These are phyloP conservation scores for Canariomyces notabilis DNA, from an alignment of 2,329 filamentous ascomycete species.

Conservation along the genomic window DNA sequence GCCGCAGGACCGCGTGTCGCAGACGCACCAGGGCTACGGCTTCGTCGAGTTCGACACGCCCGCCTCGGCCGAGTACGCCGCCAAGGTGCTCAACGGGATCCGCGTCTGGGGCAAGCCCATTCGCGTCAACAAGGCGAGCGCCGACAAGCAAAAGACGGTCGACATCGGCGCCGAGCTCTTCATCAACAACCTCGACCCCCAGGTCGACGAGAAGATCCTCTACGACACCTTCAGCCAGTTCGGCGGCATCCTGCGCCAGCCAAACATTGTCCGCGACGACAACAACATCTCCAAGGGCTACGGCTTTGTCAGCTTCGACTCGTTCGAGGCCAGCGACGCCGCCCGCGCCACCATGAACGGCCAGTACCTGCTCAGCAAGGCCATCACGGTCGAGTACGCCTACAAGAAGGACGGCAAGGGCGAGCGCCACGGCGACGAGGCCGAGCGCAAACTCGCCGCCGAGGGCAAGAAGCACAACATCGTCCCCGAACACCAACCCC, in stretches of 20 bases:
- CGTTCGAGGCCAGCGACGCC: slow-evolving; percentile 89
- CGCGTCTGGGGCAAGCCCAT: slow-evolving; percentile 90
- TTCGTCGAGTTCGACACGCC: slow-evolving; percentile 98
- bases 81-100: slow-evolving; percentile 93
- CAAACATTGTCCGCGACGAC: slow-evolving; percentile 91
- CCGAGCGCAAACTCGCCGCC: slow-evolving; percentile 83
- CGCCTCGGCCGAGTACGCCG: slow-evolving; percentile 93
- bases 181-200: slow-evolving; percentile 87
- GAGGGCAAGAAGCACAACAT: slow-evolving; percentile 95
- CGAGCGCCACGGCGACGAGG: slow-evolving; percentile 89
- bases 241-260: slow-evolving; percentile 74
- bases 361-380: slow-evolving; percentile 95
- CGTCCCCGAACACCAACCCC: slow-evolving; percentile 69
- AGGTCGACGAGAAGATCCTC: slow-evolving; percentile 92
- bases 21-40: slow-evolving; percentile 94
- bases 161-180: slow-evolving; percentile 97
- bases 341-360: slow-evolving; percentile 91
- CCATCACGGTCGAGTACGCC: slow-evolving; percentile 93
- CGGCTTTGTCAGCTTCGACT: slow-evolving; percentile 87
- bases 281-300: slow-evolving; percentile 88
- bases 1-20: slow-evolving; percentile 95
- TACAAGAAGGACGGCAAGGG: slow-evolving; percentile 99
- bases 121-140: slow-evolving; percentile 86
- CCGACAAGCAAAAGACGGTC: slow-evolving; percentile 89
- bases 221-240: slow-evolving; percentile 94